Evolutionary conservation across 768 basidiomycete genomes (phyloP).

Genomic region (Amanita polypyramis): DNA sequence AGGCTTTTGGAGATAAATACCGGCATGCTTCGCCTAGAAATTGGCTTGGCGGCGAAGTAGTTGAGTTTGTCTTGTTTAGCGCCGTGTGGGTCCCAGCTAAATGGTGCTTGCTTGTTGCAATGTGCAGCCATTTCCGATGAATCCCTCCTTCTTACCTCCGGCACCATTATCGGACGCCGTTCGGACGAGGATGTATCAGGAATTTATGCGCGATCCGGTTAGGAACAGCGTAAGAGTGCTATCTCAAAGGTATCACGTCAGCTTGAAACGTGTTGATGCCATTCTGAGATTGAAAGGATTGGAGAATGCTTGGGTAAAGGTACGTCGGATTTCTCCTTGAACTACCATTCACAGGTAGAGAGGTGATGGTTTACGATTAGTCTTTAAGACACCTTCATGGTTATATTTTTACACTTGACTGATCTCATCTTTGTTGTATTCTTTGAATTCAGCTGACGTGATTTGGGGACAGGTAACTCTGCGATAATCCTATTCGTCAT

Average conservation of each 20-base stretch:
- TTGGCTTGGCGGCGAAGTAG: conserved; percentile 53
- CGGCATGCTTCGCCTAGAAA: conserved; percentile 39
- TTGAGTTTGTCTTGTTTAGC: conserved; percentile 27
- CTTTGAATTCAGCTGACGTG: conserved; percentile 9
- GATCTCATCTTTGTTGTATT: conserved; percentile 10
- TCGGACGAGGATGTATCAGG: conserved; percentile 45
- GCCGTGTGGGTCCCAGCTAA: conserved; percentile 3
- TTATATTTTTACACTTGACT: conserved; percentile 36
- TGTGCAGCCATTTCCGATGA: conserved; percentile 74
- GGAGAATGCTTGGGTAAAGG: conserved; percentile 65
- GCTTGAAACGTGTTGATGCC: conserved; percentile 74
- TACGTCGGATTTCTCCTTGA: conserved; percentile 23
- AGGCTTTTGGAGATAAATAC: conserved; percentile 30
- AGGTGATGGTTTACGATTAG: conserved; percentile 60
- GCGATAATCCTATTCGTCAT: not conserved
- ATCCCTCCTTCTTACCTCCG: conserved; percentile 75
- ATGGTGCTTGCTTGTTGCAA: not conserved
- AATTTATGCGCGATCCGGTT: conserved; percentile 49
- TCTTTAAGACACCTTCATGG: conserved; percentile 81
- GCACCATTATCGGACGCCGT: conserved; percentile 58
- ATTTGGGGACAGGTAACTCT: conserved; percentile 13
- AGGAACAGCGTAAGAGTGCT: conserved; percentile 47
- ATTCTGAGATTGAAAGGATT: conserved; percentile 75
- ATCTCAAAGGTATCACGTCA: conserved; percentile 51
- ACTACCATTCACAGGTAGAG: not conserved